phyloP scores from a whole-genome alignment of 2,329 filamentous ascomycete genomes.

The Ascosphaera aggregata region DNA sequence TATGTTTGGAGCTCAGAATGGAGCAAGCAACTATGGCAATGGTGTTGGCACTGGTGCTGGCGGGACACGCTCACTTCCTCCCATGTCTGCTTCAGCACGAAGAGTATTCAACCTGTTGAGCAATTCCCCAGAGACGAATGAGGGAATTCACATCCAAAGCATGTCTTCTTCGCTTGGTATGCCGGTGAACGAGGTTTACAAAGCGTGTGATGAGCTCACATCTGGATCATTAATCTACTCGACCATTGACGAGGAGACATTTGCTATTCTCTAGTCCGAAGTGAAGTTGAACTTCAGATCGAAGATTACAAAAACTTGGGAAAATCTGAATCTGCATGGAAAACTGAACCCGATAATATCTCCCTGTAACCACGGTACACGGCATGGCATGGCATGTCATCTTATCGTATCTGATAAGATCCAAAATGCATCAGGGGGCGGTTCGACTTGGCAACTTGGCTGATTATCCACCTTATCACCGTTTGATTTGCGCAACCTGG shows the following conservation, averaged over 20 bases:
- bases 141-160: constrained; percentile 61
- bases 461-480: too few species aligned
- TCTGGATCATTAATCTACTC: constrained; percentile 58
- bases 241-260: constrained; percentile 82
- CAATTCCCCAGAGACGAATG: constrained; percentile 45
- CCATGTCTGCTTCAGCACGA: constrained; percentile 34
- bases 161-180: constrained; percentile 45
- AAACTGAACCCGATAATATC: too few species aligned
- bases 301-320: too few species aligned
- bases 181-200: constrained; percentile 44
- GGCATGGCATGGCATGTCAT: too few species aligned
- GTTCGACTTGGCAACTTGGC: too few species aligned
- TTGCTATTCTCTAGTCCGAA: constrained; percentile 61
- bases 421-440: too few species aligned
- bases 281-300: too few species aligned
- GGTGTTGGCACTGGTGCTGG: constrained; percentile 15
- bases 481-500: too few species aligned
- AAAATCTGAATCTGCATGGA: too few species aligned
- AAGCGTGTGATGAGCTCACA: constrained; percentile 62
- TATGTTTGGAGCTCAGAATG: constrained; percentile 22
- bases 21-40: constrained; percentile 18
- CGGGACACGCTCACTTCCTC: constrained; percentile 17
- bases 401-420: too few species aligned
- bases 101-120: constrained; percentile 50
- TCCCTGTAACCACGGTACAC: too few species aligned